Evolutionary conservation across 805 yeast genomes (phyloP), one percentile per base, ranked within the genome.

Genomic region (Komagataella ulmi): DNA sequence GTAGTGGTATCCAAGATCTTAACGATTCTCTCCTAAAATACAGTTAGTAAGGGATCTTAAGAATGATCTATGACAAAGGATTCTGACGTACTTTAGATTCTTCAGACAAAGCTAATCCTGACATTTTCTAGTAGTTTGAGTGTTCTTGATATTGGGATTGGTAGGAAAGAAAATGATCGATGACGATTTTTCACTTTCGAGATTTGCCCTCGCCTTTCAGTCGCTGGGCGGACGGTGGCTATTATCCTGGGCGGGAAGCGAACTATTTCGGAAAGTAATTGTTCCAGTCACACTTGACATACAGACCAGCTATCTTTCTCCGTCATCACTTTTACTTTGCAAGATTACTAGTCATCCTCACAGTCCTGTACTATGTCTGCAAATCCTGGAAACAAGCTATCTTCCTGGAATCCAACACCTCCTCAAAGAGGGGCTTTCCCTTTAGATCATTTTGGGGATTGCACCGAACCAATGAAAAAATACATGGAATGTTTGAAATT

Each of bases 381-480:
- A 30, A 30, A 30, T 30, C 40, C 40, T 14, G 40, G 40, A 14
- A 30, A 30, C 14, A 30, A 30, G 40, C 40, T 30, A 7, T 30
- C 40, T 8, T 10, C 40, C 40, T 30, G 40, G 40, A 30, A 30
- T 5, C 40, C 97, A 7, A 84, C 91, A 0, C 96, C 99, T 19
- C 99, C 99, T 2, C 96, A 91, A 57, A 72, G 97, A 57, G 99
- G 99, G 0, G 88, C 98, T 0, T 91, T 91, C 66, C 99, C 98
- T 0, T 70, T 91, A 47, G 99, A 91, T 61, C 99, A 91, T 61
- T 71, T 67, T 54, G 83, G 83, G 6, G 98, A 93, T 56, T 91
- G 98, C 62, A 79, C 81, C 19, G 72, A 73, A 19, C 77, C 80
- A 53, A 93, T 90, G 93, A 63, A 74, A 47, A 77, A 77, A 48